A percentile compares a stretch with the other conserved stretches of the same genome.
Evolutionary conservation across 2,329 filamentous ascomycete species (phyloP).

Genomic region (Penicillium sp.): DNA sequence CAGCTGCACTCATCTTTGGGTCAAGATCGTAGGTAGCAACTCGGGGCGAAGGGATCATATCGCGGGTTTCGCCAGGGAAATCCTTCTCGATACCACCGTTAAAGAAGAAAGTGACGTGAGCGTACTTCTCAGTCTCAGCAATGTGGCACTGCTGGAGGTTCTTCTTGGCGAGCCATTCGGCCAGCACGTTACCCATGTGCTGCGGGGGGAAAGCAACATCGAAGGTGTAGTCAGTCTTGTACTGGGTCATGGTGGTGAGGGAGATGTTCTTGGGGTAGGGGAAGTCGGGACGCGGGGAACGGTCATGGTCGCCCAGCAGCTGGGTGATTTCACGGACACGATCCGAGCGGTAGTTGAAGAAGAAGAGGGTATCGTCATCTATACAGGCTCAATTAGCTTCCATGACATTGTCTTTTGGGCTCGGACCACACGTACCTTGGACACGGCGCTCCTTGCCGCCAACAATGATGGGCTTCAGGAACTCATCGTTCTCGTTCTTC

Average conservation of each 20-base stretch:
- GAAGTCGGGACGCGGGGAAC: conserved; percentile 87
- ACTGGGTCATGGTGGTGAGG: conserved; percentile 96
- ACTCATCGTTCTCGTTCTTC: conserved; percentile 90
- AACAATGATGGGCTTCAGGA: conserved; percentile 95
- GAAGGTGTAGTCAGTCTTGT: conserved; percentile 94
- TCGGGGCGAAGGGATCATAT: conserved; percentile 92
- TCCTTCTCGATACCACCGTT: conserved; percentile 98
- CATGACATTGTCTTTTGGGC: background rate
- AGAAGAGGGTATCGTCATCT: conserved; percentile 95
- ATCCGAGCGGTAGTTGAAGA: conserved; percentile 99
- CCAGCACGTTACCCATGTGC: conserved; percentile 96
- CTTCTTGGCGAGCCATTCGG: conserved; percentile 92
- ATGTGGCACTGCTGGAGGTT: conserved; percentile 90
- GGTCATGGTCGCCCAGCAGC: conserved; percentile 87
- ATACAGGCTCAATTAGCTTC: conserved; percentile 21
- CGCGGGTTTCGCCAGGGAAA: conserved; percentile 86
- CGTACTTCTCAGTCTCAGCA: conserved; percentile 99
- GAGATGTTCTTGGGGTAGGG: conserved; percentile 84
- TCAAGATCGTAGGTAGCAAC: conserved; percentile 94
- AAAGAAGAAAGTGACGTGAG: conserved; percentile 99
- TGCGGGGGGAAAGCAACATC: conserved; percentile 90
- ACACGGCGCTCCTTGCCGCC: conserved; percentile 83
- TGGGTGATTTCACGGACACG: conserved; percentile 95
- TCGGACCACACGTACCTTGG: conserved; percentile 59
- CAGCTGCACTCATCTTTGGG: conserved; percentile 92